A percentile compares a stretch with the other conserved stretches of the same genome.
Conservation (phyloP, 2,329 filamentous ascomycete species). For the Arachnomyces sp. region DNA sequence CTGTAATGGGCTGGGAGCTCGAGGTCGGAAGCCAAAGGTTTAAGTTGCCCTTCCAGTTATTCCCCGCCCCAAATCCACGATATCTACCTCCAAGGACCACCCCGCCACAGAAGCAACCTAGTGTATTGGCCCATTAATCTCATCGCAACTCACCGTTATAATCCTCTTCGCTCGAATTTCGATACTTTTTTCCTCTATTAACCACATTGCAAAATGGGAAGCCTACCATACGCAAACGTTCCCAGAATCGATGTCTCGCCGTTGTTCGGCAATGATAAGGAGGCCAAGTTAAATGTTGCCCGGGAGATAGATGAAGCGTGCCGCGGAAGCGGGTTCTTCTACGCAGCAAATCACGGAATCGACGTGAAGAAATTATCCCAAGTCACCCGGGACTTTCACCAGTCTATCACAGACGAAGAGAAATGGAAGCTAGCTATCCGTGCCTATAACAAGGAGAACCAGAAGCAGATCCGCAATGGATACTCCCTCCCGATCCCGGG, state of each 20-base stretch:
- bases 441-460: slow-evolving; percentile 1
- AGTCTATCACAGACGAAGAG: slow-evolving; percentile 1
- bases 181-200: background rate
- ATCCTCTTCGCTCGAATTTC: too few relatives aligned
- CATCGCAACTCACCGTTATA: background rate
- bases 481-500: background rate
- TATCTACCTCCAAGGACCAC: too few relatives aligned
- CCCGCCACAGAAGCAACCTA: background rate
- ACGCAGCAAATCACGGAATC: slow-evolving; percentile 1
- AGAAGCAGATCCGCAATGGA: background rate
- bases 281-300: background rate
- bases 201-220: background rate
- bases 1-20: too few relatives aligned
- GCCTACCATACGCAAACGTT: background rate
- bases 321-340: slow-evolving; percentile 1
- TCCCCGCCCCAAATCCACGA: too few relatives aligned
- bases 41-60: too few relatives aligned
- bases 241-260: slow-evolving; percentile 1
- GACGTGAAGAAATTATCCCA: background rate
- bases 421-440: slow-evolving; percentile 1
- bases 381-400: background rate
- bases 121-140: background rate
- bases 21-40: too few relatives aligned
- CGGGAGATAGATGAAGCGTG: background rate
- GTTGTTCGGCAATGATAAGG: slow-evolving; percentile 1